Base-by-base conservation (phyloP, 208 protist species). In the Herpetomonas tarakana region DNA sequence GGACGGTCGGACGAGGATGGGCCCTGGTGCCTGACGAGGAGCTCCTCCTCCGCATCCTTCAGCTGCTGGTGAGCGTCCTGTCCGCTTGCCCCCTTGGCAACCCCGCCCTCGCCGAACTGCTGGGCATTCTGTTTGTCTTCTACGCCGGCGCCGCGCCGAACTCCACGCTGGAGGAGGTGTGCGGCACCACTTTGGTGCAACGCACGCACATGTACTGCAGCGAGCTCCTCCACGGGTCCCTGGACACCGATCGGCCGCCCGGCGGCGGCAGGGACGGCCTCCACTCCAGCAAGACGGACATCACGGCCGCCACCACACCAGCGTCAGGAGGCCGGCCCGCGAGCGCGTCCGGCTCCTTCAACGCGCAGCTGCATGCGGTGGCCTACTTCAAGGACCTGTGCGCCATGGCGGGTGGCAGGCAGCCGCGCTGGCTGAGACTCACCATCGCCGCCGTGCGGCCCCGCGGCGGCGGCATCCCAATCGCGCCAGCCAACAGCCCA, bases 331-430 rank as follows among this genome's bases (percentile, higher is more conserved):
- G 24, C 25, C 16, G n/a, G 35, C 21, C 24, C 19, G 2, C 25
- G 21, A 57, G 46, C 27, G 31, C 41, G 11, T 21, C 50, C 6
- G 22, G 62, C 0, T 71, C 69, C 24, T 68, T 85, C 50, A 69
- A 61, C 9, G 68, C 68, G 11, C 82, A 83, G 55, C 66, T 91
- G 56, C 74, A 84, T 18, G 63, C 73, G 6, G 73, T 78, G n/a
- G 67, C 74, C 1, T 86, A 79, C 55, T 57, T 82, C 21, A 86
- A 83, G 53, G 83, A 91, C 61, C 39, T 91, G n/a, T 87, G 79
- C 54, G 63, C 58, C 22, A 52, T 91, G 1, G 54, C 66, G 39
- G 19, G 68, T 0, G 71, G 71, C 6, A 50, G 38, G n/a, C 61
- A 47, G 9, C 58, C 71, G 29, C 59, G 58, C n/a, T 68, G 65